Evolutionary conservation across 108 stramenopile genomes (phyloP), one percentile per base, ranked within the genome.

Genomic region (Nitzschia sp.): DNA sequence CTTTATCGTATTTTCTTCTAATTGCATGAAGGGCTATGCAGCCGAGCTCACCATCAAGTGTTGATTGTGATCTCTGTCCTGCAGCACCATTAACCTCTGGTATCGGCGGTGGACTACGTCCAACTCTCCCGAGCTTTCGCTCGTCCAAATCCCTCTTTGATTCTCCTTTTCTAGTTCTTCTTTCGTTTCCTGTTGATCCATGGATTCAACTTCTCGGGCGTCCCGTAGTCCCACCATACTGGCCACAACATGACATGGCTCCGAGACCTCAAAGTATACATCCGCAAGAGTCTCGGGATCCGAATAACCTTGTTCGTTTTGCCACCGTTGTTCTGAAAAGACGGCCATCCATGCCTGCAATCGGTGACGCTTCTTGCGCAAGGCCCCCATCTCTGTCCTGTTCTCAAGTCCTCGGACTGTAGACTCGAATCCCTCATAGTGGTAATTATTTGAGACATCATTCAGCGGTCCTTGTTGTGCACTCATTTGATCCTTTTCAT

Each of bases 381-480:
- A 17, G 16, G 41, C 8, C 21, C 73, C 73, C 25, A 25, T 19
- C 0, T 13, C 4, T 21, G 73, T 73, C 44, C 48, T 73, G 41
- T 55, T 56, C 34, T 73, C 73, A 11, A 73, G 34, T 16, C 73
- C 73, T 3, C 73, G 64, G 19, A 61, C 21, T 4, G 48, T 50
- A n/a, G 19, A 21, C 4, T 8, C 1, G 41, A 27, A 11, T 25
- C 21, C 48, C 21, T n/a, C 9, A 21, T n/a, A 19, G 48, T 50
- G 8, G 48, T 21, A 11, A 50, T 50, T 50, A 11, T 11, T 50
- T n/a, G 38, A 9, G 38, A 13, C 9, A 9, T 6, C 6, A 41
- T 9, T 9, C 6, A 13, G 38, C 38, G 38, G 13, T 41, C 9
- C 9, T 9, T 41, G 9, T 9, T 41, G 13, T 13, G 13, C 13